Evolutionary conservation across 2,329 filamentous ascomycete species (phyloP), one percentile per base, ranked within the genome.

Genomic region (Alternaria longipes): DNA sequence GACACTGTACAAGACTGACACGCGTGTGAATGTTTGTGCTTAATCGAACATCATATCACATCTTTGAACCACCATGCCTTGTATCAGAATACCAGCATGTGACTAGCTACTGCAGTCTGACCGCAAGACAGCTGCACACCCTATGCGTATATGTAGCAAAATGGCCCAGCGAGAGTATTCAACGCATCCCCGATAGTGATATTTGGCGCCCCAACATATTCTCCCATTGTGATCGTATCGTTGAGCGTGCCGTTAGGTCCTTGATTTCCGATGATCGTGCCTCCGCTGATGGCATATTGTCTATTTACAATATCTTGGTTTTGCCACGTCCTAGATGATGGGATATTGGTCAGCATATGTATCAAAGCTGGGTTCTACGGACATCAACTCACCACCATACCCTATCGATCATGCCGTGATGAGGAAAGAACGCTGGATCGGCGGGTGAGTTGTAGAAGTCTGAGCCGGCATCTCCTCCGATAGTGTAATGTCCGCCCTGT

Each of bases 401-500:
- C 5, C 81, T 78, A 68, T 85, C 83, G 40, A 84, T 81, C 73
- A 80, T 79, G 3, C 75, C 78, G 56, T 84, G 83, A 64, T 84
- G 83, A 24, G 82, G 74, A 66, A 76, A 85, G 73, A 85, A 85
- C n/a, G 72, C 51, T 5, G 82, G 82, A 34, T 85, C 83, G 3
- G 75, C 77, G 4, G 83, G 82, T 4, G 78, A 81, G 6, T 79
- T 77, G 64, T 80, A 84, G 51, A 83, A 73, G 70, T 84, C 65
- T 28, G 47, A 50, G 3, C 59, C 57, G 11, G 53, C 53, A 22
- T 62, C 58, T 18, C 54, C 60, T 14, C 45, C 53, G 8, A 81
- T 76, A 5, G 78, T 77, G 65, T 81, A 81, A 63, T 84, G 83
- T 7, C 81, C 82, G 3, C 73, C 81, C 3, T 26, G 24, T 26